phyloP scores from a whole-genome alignment of 352 stramenopile genomes.

The Phytopythium helicoides region DNA sequence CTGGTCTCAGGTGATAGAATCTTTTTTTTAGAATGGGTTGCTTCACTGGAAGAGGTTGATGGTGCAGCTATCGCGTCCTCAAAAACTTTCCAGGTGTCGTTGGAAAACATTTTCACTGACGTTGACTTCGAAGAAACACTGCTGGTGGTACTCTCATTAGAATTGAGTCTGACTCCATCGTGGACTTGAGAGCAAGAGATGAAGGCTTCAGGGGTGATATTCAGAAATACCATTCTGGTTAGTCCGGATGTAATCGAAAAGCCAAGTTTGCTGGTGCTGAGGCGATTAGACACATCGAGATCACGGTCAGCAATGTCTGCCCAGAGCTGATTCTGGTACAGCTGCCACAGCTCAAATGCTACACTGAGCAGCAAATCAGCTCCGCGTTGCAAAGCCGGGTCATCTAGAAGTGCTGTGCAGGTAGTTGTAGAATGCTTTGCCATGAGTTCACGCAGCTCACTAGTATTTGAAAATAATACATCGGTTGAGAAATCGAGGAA shows the following conservation, averaged over 20 bases:
- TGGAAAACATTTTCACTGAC: conserved; percentile 40
- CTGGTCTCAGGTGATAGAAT: too few relatives aligned
- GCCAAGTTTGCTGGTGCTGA: conserved; percentile 51
- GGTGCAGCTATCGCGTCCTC: conserved; percentile 41
- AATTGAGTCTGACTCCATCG: too few relatives aligned
- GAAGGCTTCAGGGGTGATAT: conserved; percentile 50
- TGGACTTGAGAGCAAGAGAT: conserved; percentile 17
- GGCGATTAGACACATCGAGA: conserved; percentile 40
- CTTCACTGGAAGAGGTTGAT: not conserved
- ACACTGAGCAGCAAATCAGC: conserved; percentile 28
- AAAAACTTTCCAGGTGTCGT: conserved; percentile 57
- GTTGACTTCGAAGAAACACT: not conserved
- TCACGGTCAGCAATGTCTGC: conserved; percentile 63
- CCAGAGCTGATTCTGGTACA: conserved; percentile 81
- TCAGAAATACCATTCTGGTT: conserved; percentile 48
- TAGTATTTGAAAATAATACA: conserved; percentile 48
- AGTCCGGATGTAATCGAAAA: conserved; percentile 46
- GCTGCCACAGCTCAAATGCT: conserved; percentile 67
- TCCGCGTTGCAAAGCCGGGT: conserved; percentile 21
- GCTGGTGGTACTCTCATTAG: not conserved
- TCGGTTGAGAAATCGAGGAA: conserved; percentile 54
- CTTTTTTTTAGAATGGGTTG: conserved; percentile 14
- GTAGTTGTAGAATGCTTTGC: not conserved
- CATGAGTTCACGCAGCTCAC: conserved; percentile 11
- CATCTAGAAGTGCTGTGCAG: not conserved